Percentiles rank a stretch among this genome's conserved stretches.
phyloP scores from a whole-genome alignment of 441 rosid genomes.

The Gossypium lobatum region DNA sequence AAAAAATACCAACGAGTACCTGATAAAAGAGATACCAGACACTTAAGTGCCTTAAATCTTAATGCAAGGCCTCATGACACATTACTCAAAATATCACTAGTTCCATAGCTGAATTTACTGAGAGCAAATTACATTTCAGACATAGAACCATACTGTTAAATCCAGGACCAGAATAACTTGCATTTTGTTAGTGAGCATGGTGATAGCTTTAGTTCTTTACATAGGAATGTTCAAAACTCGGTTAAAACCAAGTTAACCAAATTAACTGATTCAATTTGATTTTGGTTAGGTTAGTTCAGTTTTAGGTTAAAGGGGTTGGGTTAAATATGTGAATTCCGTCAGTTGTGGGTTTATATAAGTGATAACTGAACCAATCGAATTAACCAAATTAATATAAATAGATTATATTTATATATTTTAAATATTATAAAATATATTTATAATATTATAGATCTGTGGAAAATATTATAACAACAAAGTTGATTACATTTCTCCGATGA shows the following conservation, averaged over 20 bases:
- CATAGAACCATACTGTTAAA: neutral
- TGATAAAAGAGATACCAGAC: constrained; percentile 1
- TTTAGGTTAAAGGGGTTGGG: neutral
- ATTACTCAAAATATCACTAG: neutral
- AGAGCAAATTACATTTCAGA: neutral
- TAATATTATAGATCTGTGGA: neutral
- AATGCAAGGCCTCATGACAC: neutral
- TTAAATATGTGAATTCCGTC: neutral
- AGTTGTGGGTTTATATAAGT: neutral
- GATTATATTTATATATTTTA: neutral
- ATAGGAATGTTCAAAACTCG: neutral
- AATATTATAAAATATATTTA: neutral
- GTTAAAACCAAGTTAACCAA: neutral
- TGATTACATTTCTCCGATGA: neutral
- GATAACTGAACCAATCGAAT: neutral
- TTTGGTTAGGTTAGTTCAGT: neutral
- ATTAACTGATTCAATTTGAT: neutral
- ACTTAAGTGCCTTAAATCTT: neutral
- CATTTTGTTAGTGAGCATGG: neutral
- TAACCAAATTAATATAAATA: neutral
- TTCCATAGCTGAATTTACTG: neutral
- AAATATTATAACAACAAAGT: neutral
- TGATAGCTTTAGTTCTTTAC: neutral
- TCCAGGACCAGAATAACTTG: neutral
- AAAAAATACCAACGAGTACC: constrained; percentile 69